Base-by-base conservation (phyloP, 495 filamentous ascomycete species). In the Xylaria curta region DNA sequence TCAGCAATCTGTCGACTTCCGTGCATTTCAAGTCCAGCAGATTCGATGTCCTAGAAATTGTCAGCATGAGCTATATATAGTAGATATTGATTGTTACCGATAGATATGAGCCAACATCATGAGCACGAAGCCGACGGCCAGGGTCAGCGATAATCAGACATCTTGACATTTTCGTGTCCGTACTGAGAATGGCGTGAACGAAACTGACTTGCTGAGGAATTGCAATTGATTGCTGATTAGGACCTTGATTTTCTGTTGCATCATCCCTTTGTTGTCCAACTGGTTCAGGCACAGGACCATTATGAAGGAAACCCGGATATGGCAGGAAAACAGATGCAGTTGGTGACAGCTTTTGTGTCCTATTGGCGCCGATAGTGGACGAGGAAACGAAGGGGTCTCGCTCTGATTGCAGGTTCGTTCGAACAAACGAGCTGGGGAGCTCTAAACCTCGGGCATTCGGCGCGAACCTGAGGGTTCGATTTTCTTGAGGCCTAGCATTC, bases 261-360 rank as follows among this genome's bases (percentile, higher is more conserved):
- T 71, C 62, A 56, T 66, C 62, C 21, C 40, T 59, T 56, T 65
- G 69, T 40, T 47, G 69, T 68, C 72, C 61, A 53, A 71, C 65
- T 49, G 68, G 56, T 58, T 76, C 73, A 70, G 70, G 65, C 46
- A 51, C 72, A n/a, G 79, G 79, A 49, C 79, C 77, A 71, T 74
- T 74, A 51, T 68, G 75, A 24, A 82, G 47, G 0, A 54, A 42
- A 17, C 53, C 42, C 1, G 36, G 69, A 28, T 66, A 68, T 19
- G 85, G 85, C 9, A 77, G 77, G 61, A 87, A 87, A 2, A 81
- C 72, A 6, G 83, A 85, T 2, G 85, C 85, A 19, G 85, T 87
- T 0, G 86, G 84, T 4, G 84, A 87, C 21, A 86, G 75, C 68
- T 85, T 85, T 72, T 83, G 84, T 49, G 78, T 74, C 24, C 63